A percentile compares a stretch with the other conserved stretches of the same genome.
Evolutionary conservation across 2,329 filamentous ascomycete genomes (phyloP).

Genomic region (Metarhizium rileyi): DNA sequence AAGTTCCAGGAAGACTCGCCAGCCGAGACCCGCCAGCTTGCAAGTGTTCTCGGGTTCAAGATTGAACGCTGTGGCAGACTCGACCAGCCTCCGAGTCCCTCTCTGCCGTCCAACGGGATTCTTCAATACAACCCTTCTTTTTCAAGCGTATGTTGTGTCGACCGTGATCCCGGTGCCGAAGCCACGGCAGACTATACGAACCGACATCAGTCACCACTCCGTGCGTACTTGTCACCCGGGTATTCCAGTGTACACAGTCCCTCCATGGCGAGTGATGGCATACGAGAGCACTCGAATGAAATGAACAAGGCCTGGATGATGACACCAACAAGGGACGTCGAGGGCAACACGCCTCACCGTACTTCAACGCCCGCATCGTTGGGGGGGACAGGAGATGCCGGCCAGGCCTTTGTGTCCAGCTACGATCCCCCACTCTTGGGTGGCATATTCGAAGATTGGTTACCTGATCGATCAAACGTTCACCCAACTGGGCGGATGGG

Average conservation of each 20-base stretch:
- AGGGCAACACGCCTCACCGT: neutral
- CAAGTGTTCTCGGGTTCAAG: neutral
- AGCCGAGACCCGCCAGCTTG: neutral
- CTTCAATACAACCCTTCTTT: neutral
- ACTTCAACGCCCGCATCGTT: neutral
- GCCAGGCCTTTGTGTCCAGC: neutral
- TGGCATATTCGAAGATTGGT: neutral
- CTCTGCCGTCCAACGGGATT: neutral
- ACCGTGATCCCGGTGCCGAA: neutral
- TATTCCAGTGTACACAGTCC: slow-evolving; percentile 3
- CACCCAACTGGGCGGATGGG: neutral
- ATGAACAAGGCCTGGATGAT: neutral
- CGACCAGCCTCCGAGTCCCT: neutral
- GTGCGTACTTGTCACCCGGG: slow-evolving; percentile 3
- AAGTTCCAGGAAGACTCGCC: neutral
- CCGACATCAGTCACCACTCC: neutral
- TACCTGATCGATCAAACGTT: neutral
- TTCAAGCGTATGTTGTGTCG: neutral
- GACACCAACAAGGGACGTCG: slow-evolving; percentile 1
- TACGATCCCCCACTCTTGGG: neutral
- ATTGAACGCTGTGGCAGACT: neutral
- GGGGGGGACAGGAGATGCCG: neutral
- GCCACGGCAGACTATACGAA: neutral
- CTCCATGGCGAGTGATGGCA: slow-evolving; percentile 5
- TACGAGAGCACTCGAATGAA: neutral